Conservation (phyloP, 805 yeast species). For the Citeromyces matritensis region DNA sequence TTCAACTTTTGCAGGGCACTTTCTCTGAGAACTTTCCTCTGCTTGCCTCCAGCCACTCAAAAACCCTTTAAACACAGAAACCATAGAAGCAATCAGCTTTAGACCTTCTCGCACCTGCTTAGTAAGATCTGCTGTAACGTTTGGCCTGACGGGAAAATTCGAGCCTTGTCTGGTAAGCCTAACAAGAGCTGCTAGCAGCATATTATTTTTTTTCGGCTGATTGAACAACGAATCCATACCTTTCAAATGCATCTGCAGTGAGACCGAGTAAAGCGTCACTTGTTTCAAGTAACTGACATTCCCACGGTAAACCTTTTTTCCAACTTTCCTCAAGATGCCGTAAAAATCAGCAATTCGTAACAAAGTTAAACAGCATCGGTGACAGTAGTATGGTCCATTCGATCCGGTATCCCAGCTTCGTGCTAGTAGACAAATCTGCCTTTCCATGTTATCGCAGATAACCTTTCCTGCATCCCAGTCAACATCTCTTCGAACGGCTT, state of each 20-base stretch:
- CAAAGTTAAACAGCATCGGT: conserved; percentile 22
- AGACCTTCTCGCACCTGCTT: conserved; percentile 25
- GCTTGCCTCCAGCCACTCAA: conserved; percentile 2
- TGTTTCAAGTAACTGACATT: conserved; percentile 21
- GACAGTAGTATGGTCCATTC: conserved; percentile 7
- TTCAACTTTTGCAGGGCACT: not conserved
- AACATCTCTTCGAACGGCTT: not conserved
- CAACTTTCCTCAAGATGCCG: conserved; percentile 26
- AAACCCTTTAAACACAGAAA: conserved; percentile 4
- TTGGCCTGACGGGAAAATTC: conserved; percentile 16
- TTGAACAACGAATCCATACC: conserved; percentile 13
- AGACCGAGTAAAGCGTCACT: conserved; percentile 13
- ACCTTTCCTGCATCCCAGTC: not conserved
- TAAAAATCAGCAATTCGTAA: conserved; percentile 35
- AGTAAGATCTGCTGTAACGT: conserved; percentile 20
- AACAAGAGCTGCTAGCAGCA: conserved; percentile 29
- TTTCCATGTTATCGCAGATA: not conserved
- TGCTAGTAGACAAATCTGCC: not conserved
- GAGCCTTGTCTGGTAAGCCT: conserved; percentile 27
- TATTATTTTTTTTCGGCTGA: conserved; percentile 30
- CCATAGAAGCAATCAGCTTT: conserved; percentile 6
- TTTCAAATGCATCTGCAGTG: conserved; percentile 10
- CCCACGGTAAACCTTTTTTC: conserved; percentile 18
- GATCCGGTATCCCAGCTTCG: too few species aligned
- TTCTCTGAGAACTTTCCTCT: not conserved